Base-by-base conservation (phyloP, 2,329 filamentous ascomycete genomes). In the Ascochyta clinopodiicola region DNA sequence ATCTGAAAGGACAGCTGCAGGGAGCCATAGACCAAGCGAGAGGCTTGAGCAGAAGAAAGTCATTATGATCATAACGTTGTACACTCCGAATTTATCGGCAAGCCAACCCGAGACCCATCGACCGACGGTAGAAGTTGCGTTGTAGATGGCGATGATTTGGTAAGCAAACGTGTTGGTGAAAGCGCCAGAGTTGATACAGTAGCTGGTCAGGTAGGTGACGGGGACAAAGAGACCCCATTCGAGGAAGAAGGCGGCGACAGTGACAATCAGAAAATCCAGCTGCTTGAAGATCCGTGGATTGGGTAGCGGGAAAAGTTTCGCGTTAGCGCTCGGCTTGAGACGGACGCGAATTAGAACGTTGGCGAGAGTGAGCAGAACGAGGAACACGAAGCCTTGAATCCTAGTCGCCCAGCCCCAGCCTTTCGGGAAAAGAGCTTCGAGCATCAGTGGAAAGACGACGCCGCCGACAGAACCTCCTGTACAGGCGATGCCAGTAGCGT, bases 401-500 rank as follows among this genome's bases (percentile, higher is more conserved):
- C 80, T 71, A 8, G 77, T 80, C 0, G 80, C 76, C 80, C 80
- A 81, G 4, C 72, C 77, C 57, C 78, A 82, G 12, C 80, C 80
- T 6, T 65, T 66, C 0, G 78, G 77, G 34, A 81, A 71, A 5
- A 82, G 72, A 1, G 57, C 62, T 53, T 81, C 77, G 36, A 82
- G 64, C 65, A 79, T 78, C 29, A 82, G 61, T 2, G 80, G 80
- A 59, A 81, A 81, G 56, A 81, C 77, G 51, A 81, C 70, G 31
- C 80, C 80, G 10, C 80, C 80, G 2, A 81, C 48, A 2, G 77
- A 77, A 2, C 79, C 80, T 31, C 92, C 93, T 0, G 90, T 89
- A 2, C 88, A 87, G 6, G 92, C 91, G 44, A 96, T 80, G 13
- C 93, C 94, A 0, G 90, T 96, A 2, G 92, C 92, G 53, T 91